Evolutionary conservation across 1,284 basidiomycete genomes (phyloP).

Genomic region (Phylloboletellus chloephorus): DNA sequence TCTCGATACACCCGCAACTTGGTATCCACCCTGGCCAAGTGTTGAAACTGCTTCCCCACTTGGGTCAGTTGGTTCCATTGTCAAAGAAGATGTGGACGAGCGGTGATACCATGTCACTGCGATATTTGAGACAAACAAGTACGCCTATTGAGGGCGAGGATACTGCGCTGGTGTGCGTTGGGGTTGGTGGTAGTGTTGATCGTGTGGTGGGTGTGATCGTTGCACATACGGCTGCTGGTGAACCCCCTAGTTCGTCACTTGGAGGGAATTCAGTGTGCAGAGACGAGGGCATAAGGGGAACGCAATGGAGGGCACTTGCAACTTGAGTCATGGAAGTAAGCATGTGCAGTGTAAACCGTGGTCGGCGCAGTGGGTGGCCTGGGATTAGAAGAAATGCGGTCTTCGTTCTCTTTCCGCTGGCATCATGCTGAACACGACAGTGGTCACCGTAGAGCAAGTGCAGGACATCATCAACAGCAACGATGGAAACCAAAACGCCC

Average conservation of each 20-base stretch:
- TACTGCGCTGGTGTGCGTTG: constrained; percentile 12
- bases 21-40: too few species aligned
- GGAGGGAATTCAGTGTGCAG: too few species aligned
- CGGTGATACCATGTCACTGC: neutral
- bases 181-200: constrained; percentile 11
- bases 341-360: too few species aligned
- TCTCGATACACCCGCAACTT: too few species aligned
- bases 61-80: too few species aligned
- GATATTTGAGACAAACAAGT: neutral
- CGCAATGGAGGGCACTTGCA: too few species aligned
- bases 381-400: neutral
- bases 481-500: constrained; percentile 12
- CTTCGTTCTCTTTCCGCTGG: too few species aligned
- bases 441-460: constrained; percentile 19
- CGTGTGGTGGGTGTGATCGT: constrained; percentile 9
- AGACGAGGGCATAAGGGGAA: too few species aligned
- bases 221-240: constrained; percentile 14
- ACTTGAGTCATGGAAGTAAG: too few species aligned
- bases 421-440: constrained; percentile 5
- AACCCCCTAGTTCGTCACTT: too few species aligned
- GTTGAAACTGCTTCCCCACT: too few species aligned
- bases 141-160: constrained; percentile 15
- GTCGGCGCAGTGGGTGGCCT: too few species aligned
- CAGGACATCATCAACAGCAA: constrained; percentile 20
- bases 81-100: constrained; percentile 4